Evolutionary conservation across 139 green algal genomes (phyloP).

Genomic region (Zygnema circumcarinatum): DNA sequence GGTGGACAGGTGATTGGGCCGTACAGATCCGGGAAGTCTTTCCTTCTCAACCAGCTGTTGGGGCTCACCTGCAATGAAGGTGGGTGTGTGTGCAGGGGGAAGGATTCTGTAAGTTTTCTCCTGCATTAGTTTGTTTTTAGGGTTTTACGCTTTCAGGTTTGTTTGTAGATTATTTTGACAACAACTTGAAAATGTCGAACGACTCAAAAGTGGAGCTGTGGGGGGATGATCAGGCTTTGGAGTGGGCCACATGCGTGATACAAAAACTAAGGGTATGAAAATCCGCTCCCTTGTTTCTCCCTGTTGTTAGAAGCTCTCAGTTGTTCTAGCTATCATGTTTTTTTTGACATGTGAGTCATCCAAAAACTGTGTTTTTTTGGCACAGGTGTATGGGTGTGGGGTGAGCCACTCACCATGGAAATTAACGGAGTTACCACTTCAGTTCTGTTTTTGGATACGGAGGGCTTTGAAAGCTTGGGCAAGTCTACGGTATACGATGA

Average conservation of each 20-base stretch:
- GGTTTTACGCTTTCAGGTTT: not conserved
- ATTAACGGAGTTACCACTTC: slow-evolving; percentile 46
- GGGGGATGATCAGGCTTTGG: slow-evolving; percentile 88
- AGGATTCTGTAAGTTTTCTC: not conserved
- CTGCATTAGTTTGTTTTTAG: not conserved
- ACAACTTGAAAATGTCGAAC: too few species aligned
- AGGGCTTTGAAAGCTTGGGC: slow-evolving; percentile 91
- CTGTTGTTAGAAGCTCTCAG: not conserved
- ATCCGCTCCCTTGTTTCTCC: slow-evolving; percentile 15
- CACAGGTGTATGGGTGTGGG: slow-evolving; percentile 75
- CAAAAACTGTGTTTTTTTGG: not conserved
- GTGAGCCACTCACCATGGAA: slow-evolving; percentile 68
- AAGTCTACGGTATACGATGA: slow-evolving; percentile 91
- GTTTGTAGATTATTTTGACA: not conserved
- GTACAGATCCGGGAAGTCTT: slow-evolving; percentile 87
- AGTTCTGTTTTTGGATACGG: slow-evolving; percentile 90
- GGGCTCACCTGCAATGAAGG: slow-evolving; percentile 75
- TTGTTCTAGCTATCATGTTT: too few species aligned
- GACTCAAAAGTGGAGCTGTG: too few species aligned
- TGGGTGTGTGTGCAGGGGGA: not conserved
- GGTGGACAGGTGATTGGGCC: slow-evolving; percentile 82
- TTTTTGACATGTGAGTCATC: not conserved
- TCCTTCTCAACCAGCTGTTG: slow-evolving; percentile 92
- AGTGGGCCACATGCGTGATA: slow-evolving; percentile 88
- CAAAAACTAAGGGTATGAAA: slow-evolving; percentile 84